A percentile compares a stretch with the other conserved stretches of the same genome.
These are phyloP conservation scores for Trebouxia gelatinosa DNA, from an alignment of 163 green algal species.

Conservation along the genomic window DNA sequence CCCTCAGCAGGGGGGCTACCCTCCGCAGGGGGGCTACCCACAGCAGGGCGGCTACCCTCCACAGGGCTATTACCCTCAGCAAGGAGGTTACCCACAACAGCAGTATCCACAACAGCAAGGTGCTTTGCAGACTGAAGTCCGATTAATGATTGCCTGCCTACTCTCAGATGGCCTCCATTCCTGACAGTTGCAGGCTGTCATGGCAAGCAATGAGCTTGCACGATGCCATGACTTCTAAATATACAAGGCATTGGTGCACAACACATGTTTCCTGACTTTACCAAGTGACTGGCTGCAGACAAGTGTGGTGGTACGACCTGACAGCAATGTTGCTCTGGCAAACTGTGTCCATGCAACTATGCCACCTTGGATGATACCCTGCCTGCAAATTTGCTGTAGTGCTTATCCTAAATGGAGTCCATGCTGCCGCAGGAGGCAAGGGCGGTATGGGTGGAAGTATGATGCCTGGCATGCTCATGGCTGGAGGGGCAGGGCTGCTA, in stretches of 20 bases:
- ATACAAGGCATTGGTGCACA: too few relatives aligned
- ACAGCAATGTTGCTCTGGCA: not conserved
- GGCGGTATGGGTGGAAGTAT: slow-evolving; percentile 1
- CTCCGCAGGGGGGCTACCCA: not conserved
- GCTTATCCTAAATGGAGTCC: not conserved
- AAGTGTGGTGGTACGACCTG: too few relatives aligned
- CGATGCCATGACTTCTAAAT: too few relatives aligned
- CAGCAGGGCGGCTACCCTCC: not conserved
- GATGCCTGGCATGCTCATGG: slow-evolving; percentile 2
- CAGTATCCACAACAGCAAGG: not conserved
- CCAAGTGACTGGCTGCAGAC: too few relatives aligned
- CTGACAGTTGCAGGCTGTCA: too few relatives aligned
- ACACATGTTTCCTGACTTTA: too few relatives aligned
- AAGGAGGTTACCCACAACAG: not conserved
- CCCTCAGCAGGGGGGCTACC: not conserved
- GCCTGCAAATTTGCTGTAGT: not conserved
- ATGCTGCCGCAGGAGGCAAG: not conserved
- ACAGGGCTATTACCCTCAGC: not conserved
- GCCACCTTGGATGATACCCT: not conserved
- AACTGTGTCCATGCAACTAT: not conserved
- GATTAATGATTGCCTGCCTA: too few relatives aligned
- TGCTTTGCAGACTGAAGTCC: not conserved
- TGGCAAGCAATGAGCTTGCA: too few relatives aligned
- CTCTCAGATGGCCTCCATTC: too few relatives aligned
- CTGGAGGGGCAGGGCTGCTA: not conserved